A percentile compares a stretch with the other conserved stretches of the same genome.
Conservation (phyloP, 1,139 yeast genomes). For the Lodderomyces pseudojiufengensis region DNA sequence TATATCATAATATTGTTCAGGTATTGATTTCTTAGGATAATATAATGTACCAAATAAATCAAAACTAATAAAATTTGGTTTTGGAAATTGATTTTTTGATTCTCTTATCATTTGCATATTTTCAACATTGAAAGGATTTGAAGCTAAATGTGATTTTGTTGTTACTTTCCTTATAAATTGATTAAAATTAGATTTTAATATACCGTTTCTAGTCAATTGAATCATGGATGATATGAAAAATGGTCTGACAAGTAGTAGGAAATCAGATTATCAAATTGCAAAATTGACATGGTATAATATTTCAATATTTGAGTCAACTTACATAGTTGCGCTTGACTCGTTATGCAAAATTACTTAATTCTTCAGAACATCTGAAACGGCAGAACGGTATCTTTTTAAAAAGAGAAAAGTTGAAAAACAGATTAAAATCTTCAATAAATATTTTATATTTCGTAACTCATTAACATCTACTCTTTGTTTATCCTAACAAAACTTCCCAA, state of each 20-base stretch:
- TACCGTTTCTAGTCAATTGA: neutral
- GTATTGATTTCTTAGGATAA: constrained; percentile 51
- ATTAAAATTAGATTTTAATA: neutral
- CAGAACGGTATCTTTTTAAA: too few species aligned
- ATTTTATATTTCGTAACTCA: too few species aligned
- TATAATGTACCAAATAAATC: constrained; percentile 69
- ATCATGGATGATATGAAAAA: neutral
- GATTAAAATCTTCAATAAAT: too few species aligned
- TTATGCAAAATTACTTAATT: too few species aligned
- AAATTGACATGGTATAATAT: too few species aligned
- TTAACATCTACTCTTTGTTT: constrained; percentile 5
- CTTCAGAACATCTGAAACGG: too few species aligned
- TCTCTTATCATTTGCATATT: constrained; percentile 28
- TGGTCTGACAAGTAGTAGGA: too few species aligned
- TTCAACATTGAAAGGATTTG: constrained; percentile 27
- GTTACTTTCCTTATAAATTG: constrained; percentile 2
- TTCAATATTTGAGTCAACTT: too few species aligned
- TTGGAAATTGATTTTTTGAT: constrained; percentile 26
- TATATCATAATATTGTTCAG: constrained; percentile 49
- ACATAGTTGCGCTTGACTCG: too few species aligned
- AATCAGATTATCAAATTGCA: too few species aligned
- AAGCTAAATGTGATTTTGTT: constrained; percentile 15
- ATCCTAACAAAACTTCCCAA: constrained; percentile 61
- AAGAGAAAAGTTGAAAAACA: too few species aligned
- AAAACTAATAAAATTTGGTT: constrained; percentile 54